phyloP scores from a whole-genome alignment of 2,329 filamentous ascomycete species.

The Furcasterigmium sp. region DNA sequence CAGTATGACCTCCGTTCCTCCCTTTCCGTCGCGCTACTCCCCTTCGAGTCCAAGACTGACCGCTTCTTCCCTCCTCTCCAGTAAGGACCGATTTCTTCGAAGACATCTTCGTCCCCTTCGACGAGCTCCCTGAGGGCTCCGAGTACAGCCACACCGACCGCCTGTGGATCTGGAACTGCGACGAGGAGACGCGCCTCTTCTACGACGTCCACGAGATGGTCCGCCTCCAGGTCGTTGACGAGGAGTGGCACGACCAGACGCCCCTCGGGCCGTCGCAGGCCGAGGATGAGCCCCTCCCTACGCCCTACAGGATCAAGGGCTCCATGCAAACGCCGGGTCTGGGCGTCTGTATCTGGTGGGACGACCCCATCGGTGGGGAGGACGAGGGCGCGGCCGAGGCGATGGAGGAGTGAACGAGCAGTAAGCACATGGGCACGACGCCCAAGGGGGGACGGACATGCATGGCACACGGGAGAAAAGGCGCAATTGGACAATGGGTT shows the following conservation, averaged over 20 bases:
- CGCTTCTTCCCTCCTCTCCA: constrained; percentile 23
- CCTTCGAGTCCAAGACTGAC: background rate
- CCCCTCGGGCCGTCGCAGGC: constrained; percentile 61
- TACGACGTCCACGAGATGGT: constrained; percentile 90
- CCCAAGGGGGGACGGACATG: background rate
- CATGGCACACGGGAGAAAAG: too few species aligned
- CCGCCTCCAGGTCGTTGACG: constrained; percentile 76
- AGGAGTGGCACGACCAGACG: constrained; percentile 88
- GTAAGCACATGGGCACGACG: background rate
- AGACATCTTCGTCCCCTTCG: constrained; percentile 76
- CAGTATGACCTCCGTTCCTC: constrained; percentile 35
- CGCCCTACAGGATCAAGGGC: constrained; percentile 65
- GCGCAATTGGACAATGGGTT: background rate
- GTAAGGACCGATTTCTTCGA: constrained; percentile 90
- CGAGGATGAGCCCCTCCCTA: constrained; percentile 54
- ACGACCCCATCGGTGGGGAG: constrained; percentile 19
- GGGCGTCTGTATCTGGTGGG: constrained; percentile 62
- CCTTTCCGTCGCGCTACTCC: too few species aligned
- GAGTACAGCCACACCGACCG: constrained; percentile 71
- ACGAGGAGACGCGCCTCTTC: constrained; percentile 64
- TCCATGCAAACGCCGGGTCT: constrained; percentile 60
- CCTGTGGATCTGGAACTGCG: constrained; percentile 79
- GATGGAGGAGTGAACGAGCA: constrained; percentile 4
- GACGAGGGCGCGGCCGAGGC: constrained; percentile 1
- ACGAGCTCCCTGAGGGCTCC: constrained; percentile 69